Conservation (phyloP, 768 basidiomycete genomes). For the Boletus sensibilis region DNA sequence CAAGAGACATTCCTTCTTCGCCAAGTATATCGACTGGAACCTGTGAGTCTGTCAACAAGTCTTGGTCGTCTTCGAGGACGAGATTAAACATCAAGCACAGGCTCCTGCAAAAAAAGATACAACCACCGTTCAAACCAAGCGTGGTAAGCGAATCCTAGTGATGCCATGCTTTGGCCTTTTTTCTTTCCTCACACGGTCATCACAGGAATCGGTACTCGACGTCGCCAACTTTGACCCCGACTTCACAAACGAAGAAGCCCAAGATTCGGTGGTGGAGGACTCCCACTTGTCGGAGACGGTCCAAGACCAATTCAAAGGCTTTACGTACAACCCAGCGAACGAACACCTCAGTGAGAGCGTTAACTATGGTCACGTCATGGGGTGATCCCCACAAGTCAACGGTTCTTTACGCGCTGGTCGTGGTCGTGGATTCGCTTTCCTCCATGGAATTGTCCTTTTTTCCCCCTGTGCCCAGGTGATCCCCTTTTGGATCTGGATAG, state of each 20-base stretch:
- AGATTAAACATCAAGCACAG: conserved; percentile 33
- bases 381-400: conserved; percentile 14
- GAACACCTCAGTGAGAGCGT: conserved; percentile 85
- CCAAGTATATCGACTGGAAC: conserved; percentile 91
- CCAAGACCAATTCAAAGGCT: conserved; percentile 92
- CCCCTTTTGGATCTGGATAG: not conserved
- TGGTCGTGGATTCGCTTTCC: conserved; percentile 8
- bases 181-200: conserved; percentile 6
- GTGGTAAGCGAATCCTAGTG: conserved; percentile 56
- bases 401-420: conserved; percentile 23
- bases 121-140: conserved; percentile 96
- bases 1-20: conserved; percentile 93
- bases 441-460: conserved; percentile 1
- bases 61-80: not conserved
- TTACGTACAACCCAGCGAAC: conserved; percentile 85
- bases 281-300: conserved; percentile 92
- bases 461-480: not conserved
- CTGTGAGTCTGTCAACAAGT: conserved; percentile 40
- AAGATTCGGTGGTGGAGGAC: conserved; percentile 95
- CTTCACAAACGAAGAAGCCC: conserved; percentile 92
- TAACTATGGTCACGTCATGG: conserved; percentile 49
- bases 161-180: not conserved
- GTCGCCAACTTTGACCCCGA: conserved; percentile 97
- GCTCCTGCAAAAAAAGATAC: conserved; percentile 90
- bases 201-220: conserved; percentile 85